A percentile compares a stretch with the other conserved stretches of the same genome.
Conservation (phyloP, 228 moss, liverwort and hornwort species). For the Sphagnum magellanicum region DNA sequence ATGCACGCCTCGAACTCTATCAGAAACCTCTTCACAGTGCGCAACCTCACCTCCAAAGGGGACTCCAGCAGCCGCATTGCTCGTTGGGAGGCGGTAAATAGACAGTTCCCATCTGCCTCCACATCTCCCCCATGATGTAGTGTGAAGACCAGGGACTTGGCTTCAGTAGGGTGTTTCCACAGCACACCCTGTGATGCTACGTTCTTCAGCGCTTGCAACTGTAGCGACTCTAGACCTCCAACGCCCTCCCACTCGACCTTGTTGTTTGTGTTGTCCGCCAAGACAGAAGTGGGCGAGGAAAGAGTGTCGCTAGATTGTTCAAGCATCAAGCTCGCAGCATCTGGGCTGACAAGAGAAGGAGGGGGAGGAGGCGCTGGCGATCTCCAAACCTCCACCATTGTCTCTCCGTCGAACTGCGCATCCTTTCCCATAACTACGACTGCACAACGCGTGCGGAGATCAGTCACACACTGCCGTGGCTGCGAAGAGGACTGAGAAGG, state of each 20-base stretch:
- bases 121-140: conserved; percentile 46
- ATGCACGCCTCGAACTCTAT: conserved; percentile 22
- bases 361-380: conserved; percentile 10
- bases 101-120: conserved; percentile 40
- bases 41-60: conserved; percentile 28
- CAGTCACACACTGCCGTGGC: no score
- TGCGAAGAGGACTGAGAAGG: no score
- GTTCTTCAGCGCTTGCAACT: conserved; percentile 23
- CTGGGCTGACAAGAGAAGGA: conserved; percentile 1
- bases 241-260: conserved; percentile 23
- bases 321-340: conserved; percentile 9
- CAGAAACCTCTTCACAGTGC: conserved; percentile 29
- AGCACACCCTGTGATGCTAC: conserved; percentile 29
- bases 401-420: conserved; percentile 27
- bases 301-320: conserved; percentile 7
- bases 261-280: neutral
- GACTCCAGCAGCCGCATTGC: conserved; percentile 27
- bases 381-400: conserved; percentile 35
- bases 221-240: conserved; percentile 22
- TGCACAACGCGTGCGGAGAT: neutral
- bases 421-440: conserved; percentile 22
- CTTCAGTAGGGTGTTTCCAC: conserved; percentile 27
- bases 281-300: conserved; percentile 2
- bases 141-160: conserved; percentile 18
- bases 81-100: conserved; percentile 25